phyloP scores from a whole-genome alignment of 2,329 filamentous ascomycete species.

The Hypoxylon sp. region DNA sequence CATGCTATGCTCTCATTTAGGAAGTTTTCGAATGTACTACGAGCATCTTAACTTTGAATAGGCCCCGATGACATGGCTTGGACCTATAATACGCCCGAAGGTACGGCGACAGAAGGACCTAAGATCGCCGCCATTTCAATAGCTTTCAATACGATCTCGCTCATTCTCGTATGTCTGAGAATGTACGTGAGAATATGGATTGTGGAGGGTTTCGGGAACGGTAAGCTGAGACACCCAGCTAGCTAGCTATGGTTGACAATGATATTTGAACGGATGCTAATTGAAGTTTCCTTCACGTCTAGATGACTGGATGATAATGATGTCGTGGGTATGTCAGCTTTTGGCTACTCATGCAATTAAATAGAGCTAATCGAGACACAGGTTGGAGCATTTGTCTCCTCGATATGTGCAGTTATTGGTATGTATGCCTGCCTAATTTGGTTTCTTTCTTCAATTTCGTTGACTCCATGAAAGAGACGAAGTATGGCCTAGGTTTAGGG shows the following conservation, averaged over 20 bases:
- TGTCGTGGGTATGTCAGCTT: neutral
- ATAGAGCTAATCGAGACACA: neutral
- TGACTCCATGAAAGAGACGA: neutral
- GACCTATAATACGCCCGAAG: neutral
- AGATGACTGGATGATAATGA: neutral
- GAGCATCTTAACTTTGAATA: neutral
- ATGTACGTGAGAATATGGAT: neutral
- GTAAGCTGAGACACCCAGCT: neutral
- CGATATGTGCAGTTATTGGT: neutral
- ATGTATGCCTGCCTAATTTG: neutral
- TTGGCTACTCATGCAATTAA: neutral
- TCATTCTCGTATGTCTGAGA: neutral
- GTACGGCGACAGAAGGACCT: neutral
- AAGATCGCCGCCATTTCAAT: neutral
- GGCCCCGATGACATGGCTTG: neutral
- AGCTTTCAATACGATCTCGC: neutral
- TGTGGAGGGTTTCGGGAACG: neutral
- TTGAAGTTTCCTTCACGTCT: neutral
- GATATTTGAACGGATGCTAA: neutral
- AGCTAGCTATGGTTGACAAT: neutral
- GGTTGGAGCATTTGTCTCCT: neutral
- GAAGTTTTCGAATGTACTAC: neutral
- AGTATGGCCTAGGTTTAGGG: neutral
- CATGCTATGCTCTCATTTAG: neutral
- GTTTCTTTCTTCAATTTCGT: neutral